Base-by-base conservation (phyloP, 768 basidiomycete species). In the Roridomyces roridus region DNA sequence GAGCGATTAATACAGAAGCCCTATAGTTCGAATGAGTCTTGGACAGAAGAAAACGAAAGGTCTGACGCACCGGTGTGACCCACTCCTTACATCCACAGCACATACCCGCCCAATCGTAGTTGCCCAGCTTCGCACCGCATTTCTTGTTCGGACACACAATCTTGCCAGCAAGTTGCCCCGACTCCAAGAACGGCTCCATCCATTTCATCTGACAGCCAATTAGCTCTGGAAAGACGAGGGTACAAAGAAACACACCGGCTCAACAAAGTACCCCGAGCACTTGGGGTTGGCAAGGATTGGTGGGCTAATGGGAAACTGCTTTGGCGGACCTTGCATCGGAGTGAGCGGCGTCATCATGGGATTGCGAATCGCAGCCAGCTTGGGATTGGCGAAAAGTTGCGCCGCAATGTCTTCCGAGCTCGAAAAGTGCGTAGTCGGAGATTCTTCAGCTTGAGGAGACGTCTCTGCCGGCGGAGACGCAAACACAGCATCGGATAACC, bases 221-320 rank as follows among this genome's bases (percentile, higher is more conserved):
- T 10, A 58, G 21, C 8, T 8, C 10, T 11, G 21, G 17, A 49
- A 34, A 9, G 28, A 25, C 24, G 49, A 42, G 42, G 15, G 26
- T 37, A 55, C 6, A 35, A 51, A 21, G 59, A 15, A 8, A 80
- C 91, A 64, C 66, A 97, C 94, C 29, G 95, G 94, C 70, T 98
- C 96, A 41, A 98, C 86, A 68, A 98, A 98, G 72, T 99, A 99
- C 8, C 95, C 96, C 1, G 95, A 96, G 72, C 97, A 98, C 65
- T 88, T 88, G 14, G 89, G 77, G 67, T 95, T 92, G 31, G 80
- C 72, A 43, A 96, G 70, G 34, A 91, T 89, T 3, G 91, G 89
- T 2, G 84, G 80, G 52, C 85, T 87, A 42, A 66, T 78, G 71
- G 25, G 75, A 45, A 41, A 70, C 60, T 61, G 63, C 66, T 50